Conservation (phyloP, 1,284 basidiomycete species). For the Cronartium quercuum region DNA sequence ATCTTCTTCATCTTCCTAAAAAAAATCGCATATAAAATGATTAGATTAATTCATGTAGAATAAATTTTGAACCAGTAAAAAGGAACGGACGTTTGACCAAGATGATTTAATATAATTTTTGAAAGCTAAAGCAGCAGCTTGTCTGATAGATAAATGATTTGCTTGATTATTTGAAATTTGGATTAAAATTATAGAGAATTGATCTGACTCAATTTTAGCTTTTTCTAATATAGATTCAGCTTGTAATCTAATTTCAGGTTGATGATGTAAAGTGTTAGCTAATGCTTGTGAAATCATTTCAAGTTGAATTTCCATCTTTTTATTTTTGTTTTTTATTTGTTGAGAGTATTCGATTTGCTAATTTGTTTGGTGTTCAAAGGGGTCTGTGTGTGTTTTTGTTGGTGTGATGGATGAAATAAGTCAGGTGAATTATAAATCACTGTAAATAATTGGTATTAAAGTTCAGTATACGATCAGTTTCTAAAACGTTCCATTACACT, state of each 20-base stretch:
- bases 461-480: too few relatives aligned
- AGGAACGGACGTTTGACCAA: slow-evolving; percentile 8
- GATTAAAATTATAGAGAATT: slow-evolving; percentile 21
- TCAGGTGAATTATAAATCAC: too few relatives aligned
- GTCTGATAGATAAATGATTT: slow-evolving; percentile 8
- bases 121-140: slow-evolving; percentile 35
- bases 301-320: too few relatives aligned
- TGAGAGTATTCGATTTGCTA: too few relatives aligned
- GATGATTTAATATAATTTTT: slow-evolving; percentile 33
- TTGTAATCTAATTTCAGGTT: slow-evolving; percentile 14
- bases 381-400: too few relatives aligned
- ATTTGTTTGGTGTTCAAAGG: too few relatives aligned
- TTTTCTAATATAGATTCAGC: slow-evolving; percentile 21
- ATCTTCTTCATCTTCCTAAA: slow-evolving; percentile 26
- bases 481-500: too few relatives aligned
- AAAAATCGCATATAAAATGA: too few relatives aligned
- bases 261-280: slow-evolving; percentile 28
- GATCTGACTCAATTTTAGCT: slow-evolving; percentile 15
- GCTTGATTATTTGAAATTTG: slow-evolving; percentile 14
- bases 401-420: too few relatives aligned
- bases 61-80: not conserved
- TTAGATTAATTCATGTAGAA: too few relatives aligned
- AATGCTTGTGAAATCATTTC: slow-evolving; percentile 24
- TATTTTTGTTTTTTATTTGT: too few relatives aligned
- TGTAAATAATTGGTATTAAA: too few relatives aligned